Percentiles rank a stretch among this genome's conserved stretches.
Evolutionary conservation across 2,329 filamentous ascomycete genomes (phyloP).

Genomic region (Apiospora marii): DNA sequence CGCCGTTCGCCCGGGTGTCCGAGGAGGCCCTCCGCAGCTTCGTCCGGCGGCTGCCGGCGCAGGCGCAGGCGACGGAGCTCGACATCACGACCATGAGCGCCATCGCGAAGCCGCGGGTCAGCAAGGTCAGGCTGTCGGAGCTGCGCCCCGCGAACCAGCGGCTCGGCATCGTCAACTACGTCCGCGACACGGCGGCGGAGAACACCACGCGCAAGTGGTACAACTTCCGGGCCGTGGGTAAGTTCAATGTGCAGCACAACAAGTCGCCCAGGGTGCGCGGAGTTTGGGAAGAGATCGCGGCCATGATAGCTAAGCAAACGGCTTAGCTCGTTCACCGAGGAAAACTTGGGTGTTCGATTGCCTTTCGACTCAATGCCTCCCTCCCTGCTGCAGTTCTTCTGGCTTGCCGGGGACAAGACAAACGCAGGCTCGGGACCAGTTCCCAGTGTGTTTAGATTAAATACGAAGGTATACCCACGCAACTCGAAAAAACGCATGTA

Average conservation of each 20-base stretch:
- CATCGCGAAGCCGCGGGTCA: slow-evolving; percentile 60
- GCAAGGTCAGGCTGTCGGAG: slow-evolving; percentile 44
- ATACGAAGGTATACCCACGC: not conserved
- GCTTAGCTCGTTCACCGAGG: not conserved
- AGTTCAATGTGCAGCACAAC: slow-evolving; percentile 46
- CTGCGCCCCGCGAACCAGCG: slow-evolving; percentile 41
- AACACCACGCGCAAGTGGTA: slow-evolving; percentile 46
- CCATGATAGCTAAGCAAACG: slow-evolving; percentile 34
- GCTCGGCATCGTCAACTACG: slow-evolving; percentile 50
- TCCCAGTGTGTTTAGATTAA: not conserved
- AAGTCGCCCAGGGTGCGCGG: slow-evolving; percentile 41
- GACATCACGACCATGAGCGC: slow-evolving; percentile 64
- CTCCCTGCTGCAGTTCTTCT: not conserved
- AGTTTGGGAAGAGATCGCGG: slow-evolving; percentile 46
- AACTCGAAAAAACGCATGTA: not conserved
- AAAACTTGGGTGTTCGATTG: not conserved
- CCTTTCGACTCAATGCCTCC: not conserved
- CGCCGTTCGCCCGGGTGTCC: slow-evolving; percentile 68
- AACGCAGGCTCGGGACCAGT: not conserved
- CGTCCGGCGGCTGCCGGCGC: slow-evolving; percentile 53
- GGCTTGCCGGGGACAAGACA: not conserved
- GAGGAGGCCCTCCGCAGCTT: slow-evolving; percentile 63
- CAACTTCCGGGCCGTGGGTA: slow-evolving; percentile 45
- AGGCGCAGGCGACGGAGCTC: slow-evolving; percentile 46
- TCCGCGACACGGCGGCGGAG: slow-evolving; percentile 40